A percentile compares a stretch with the other conserved stretches of the same genome.
Conservation (phyloP, 83 land plant species). For the Picea engelmannii region DNA sequence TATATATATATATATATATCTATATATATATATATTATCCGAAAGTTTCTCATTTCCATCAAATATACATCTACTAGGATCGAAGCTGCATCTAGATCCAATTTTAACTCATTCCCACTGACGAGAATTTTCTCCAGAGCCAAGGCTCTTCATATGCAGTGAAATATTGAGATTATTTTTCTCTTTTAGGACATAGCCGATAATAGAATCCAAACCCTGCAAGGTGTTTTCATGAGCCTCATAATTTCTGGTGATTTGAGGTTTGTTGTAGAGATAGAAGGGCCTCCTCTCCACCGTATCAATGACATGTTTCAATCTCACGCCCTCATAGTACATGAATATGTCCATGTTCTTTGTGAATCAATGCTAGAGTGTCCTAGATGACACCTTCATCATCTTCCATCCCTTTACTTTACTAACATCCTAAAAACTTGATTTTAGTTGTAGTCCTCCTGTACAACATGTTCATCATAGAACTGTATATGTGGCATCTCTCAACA, state of each 20-base stretch:
- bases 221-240: constrained; percentile 76
- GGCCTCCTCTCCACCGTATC: constrained; percentile 69
- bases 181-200: no score
- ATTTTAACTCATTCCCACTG: constrained; percentile 87
- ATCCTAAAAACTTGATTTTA: no score
- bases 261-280: constrained; percentile 84
- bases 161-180: no score
- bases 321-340: constrained; percentile 77
- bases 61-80: constrained; percentile 64
- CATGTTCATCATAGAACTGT: no score
- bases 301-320: constrained; percentile 66
- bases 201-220: constrained; percentile 45
- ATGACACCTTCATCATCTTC: no score
- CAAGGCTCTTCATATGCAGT: constrained; percentile 73
- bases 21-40: no score
- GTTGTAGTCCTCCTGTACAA: no score
- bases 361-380: constrained; percentile 39
- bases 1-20: no score
- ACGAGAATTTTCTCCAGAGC: constrained; percentile 48
- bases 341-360: constrained; percentile 67
- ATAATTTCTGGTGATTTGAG: constrained; percentile 78
- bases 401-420: no score
- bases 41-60: no score
- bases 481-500: no score
- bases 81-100: constrained; percentile 90